These are phyloP conservation scores for Colletotrichum sp. DNA, from an alignment of 2,329 filamentous ascomycete genomes.

Conservation along the genomic window DNA sequence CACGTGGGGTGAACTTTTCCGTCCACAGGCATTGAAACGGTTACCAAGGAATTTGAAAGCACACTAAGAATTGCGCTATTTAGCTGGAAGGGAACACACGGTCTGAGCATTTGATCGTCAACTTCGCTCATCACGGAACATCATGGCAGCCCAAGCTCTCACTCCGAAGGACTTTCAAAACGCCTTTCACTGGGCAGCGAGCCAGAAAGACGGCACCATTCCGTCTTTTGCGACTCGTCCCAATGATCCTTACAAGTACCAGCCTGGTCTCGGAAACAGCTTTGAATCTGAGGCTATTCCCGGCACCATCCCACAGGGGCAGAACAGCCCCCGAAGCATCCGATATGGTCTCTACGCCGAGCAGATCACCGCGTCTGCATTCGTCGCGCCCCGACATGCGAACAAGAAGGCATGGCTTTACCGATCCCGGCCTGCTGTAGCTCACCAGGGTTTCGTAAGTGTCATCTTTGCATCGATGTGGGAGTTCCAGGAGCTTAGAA, in stretches of 20 bases:
- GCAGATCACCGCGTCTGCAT: constrained; percentile 44
- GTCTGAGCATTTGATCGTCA: neutral
- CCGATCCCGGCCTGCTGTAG: constrained; percentile 31
- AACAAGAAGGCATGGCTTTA: constrained; percentile 37
- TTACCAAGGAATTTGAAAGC: neutral
- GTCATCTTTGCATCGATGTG: rapidly evolving
- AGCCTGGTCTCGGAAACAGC: constrained; percentile 58
- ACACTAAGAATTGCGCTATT: neutral
- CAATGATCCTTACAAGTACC: constrained; percentile 54
- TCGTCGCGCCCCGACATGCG: constrained; percentile 31
- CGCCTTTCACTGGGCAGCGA: constrained; percentile 63
- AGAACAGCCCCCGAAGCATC: constrained; percentile 47
- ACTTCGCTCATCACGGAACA: neutral
- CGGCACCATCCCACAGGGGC: constrained; percentile 49
- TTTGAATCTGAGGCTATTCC: constrained; percentile 51
- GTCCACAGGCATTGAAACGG: neutral
- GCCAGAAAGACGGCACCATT: constrained; percentile 60
- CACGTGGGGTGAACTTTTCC: constrained; percentile 7
- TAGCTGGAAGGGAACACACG: neutral
- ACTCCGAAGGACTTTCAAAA: constrained; percentile 46
- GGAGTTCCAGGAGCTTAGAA: rapidly evolving
- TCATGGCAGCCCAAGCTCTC: neutral
- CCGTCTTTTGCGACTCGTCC: constrained; percentile 54
- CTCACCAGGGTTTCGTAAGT: constrained; percentile 28
- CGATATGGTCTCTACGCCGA: constrained; percentile 43